Evolutionary conservation across 768 basidiomycete species (phyloP), one percentile per base, ranked within the genome.

Genomic region (Imleria badia): DNA sequence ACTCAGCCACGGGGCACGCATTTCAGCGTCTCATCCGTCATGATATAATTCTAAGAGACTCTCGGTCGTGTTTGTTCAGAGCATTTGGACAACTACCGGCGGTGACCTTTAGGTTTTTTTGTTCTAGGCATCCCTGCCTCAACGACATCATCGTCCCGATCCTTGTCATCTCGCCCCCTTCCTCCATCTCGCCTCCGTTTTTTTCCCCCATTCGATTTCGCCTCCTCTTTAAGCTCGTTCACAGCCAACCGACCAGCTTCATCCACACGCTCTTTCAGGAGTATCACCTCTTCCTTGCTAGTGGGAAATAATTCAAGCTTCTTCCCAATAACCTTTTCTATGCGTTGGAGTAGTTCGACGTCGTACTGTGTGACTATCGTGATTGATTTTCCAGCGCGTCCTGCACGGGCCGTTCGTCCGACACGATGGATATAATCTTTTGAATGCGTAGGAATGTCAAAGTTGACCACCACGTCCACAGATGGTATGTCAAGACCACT

Each of bases 341-440:
- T 98, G 10, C 97, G 87, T 71, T 97, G 94, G 6, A 98, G 73
- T 42, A 98, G 80, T 73, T 98, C 97, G 51, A 99, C 94, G 61
- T 99, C 97, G 71, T 98, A 99, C 73, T 99, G 97, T 6, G 96
- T 93, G 22, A 98, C 94, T 39, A 99, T 82, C n/a, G 95, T 97
- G 64, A 99, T 90, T 1, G 92, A 87, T 75, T 98, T 98, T 41
- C 97, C 97, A 2, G 94, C 85, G 40, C 97, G 84, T n/a, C 97
- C 97, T 3, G 97, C 97, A 66, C 97, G 89, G 7, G 97, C 97
- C 31, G 97, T 99, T 52, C 97, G 85, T 36, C 97, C 97, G 11
- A 99, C 97, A 41, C 97, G 86, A 69, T 99, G 97, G 46, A 99
- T 97, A 73, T 99, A 99, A 71, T 98, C 97, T 76, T 99, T 98